Percentiles rank a stretch among this genome's conserved stretches.
Conservation (phyloP, 2,329 filamentous ascomycete species). For the Mollisia scopiformis region DNA sequence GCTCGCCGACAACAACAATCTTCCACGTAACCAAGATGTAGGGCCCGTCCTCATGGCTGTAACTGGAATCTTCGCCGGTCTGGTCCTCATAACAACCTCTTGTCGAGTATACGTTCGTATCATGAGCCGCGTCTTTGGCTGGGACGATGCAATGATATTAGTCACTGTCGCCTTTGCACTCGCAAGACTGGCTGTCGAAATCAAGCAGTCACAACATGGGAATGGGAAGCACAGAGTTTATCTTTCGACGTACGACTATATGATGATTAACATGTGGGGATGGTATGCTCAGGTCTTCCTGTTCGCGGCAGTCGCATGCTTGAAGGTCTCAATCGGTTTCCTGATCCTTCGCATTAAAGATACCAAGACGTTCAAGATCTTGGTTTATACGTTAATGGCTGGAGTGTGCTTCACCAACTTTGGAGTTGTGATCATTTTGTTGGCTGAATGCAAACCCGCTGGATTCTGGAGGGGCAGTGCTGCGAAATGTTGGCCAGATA, state of each 20-base stretch:
- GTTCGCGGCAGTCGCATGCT: slow-evolving; percentile 42
- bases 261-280: slow-evolving; percentile 41
- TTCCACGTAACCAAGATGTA: slow-evolving; percentile 9
- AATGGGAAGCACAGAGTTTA: slow-evolving; percentile 45
- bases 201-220: slow-evolving; percentile 28
- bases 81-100: slow-evolving; percentile 38
- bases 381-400: slow-evolving; percentile 32
- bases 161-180: slow-evolving; percentile 39
- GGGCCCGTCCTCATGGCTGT: slow-evolving; percentile 38
- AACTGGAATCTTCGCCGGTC: slow-evolving; percentile 37
- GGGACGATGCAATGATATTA: slow-evolving; percentile 41
- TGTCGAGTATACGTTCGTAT: slow-evolving; percentile 39
- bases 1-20: neutral
- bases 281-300: slow-evolving; percentile 46
- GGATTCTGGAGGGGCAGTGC: slow-evolving; percentile 7
- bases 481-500: slow-evolving; percentile 10
- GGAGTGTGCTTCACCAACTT: slow-evolving; percentile 14
- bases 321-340: slow-evolving; percentile 47
- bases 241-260: slow-evolving; percentile 37
- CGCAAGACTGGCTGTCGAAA: slow-evolving; percentile 30
- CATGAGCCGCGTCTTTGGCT: slow-evolving; percentile 35
- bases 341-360: slow-evolving; percentile 46
- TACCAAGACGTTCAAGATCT: slow-evolving; percentile 34
- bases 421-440: slow-evolving; percentile 5
- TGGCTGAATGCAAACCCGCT: slow-evolving; percentile 16